phyloP scores from a whole-genome alignment of 164 flowering plant species.

The Annona cherimola region DNA sequence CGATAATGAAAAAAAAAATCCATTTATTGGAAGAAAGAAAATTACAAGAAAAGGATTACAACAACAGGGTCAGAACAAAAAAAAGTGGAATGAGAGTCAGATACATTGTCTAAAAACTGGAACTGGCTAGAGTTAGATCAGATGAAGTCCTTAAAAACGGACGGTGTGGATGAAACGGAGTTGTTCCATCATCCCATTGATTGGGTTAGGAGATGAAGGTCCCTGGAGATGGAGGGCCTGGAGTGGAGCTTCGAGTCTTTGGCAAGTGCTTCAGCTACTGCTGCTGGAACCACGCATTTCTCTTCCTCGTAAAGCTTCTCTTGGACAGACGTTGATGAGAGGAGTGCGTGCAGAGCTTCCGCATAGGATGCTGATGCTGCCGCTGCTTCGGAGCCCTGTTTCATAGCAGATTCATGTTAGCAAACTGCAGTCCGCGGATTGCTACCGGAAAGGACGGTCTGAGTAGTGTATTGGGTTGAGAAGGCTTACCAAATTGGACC shows the following conservation, averaged over 20 bases:
- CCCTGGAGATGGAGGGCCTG: constrained; percentile 13
- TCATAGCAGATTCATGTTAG: background rate
- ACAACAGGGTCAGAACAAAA: background rate
- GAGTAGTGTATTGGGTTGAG: background rate
- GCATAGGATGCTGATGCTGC: background rate
- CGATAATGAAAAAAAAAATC: background rate
- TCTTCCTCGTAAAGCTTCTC: constrained; percentile 58
- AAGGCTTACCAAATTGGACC: constrained; percentile 11
- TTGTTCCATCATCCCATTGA: background rate
- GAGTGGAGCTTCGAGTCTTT: constrained; percentile 19
- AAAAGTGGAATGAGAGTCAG: background rate
- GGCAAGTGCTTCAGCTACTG: constrained; percentile 24
- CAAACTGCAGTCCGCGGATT: too few relatives aligned
- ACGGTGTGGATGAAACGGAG: background rate
- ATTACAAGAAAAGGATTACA: constrained; percentile 3
- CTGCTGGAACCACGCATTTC: constrained; percentile 50
- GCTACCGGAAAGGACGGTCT: background rate
- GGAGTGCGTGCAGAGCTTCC: constrained; percentile 23
- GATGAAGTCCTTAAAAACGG: background rate
- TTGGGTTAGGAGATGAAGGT: constrained; percentile 2
- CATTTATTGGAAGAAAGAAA: constrained; percentile 7
- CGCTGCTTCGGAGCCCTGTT: constrained; percentile 20
- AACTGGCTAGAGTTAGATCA: background rate
- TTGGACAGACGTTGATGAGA: constrained; percentile 41
- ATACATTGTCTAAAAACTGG: background rate